Base-by-base conservation (phyloP, 2,329 filamentous ascomycete genomes). In the Penicillium paneum region DNA sequence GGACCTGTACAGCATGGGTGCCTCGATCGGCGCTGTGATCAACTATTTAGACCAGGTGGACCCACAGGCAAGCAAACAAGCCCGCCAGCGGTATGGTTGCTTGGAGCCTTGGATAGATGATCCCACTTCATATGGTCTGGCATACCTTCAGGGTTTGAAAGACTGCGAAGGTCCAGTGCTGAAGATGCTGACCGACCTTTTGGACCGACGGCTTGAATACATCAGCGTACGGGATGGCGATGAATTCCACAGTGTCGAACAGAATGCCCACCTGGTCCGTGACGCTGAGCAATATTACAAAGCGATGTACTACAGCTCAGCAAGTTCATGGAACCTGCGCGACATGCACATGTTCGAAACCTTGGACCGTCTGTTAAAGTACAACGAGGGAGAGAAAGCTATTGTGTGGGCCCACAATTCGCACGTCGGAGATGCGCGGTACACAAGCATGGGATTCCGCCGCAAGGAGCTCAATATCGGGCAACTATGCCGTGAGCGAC, bases 371-470 rank as follows among this genome's bases (percentile, higher is more conserved):
- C 60, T 81, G 1, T 64, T 81, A 19, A 69, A 76, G 50, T 69
- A 73, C 50, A 74, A 74, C 32, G 68, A 69, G 1, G 67, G 67
- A 24, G 48, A 63, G 11, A 81, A 80, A 55, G 78, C 77, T 0
- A 73, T 82, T 5, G 76, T 82, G 11, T 83, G 79, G 79, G 79
- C 80, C 26, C 79, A 81, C 58, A 81, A 81, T 55, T 79, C 75
- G 46, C 80, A 82, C 46, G 65, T 80, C 11, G 80, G 79, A n/a
- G 80, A 82, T 59, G 79, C 79, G n/a, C 72, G 79, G 15, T 76
- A 73, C 32, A 81, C 78, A 6, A 76, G 74, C 51, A 81, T 81
- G 79, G 76, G 78, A 10, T 67, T 63, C 32, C 63, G 68, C 3
- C 66, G 71, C 17, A 73, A 73, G 8, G 77, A 81, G 63, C 63